Base-by-base conservation (phyloP, 495 filamentous ascomycete genomes). In the Aspergillus coremiiformis region DNA sequence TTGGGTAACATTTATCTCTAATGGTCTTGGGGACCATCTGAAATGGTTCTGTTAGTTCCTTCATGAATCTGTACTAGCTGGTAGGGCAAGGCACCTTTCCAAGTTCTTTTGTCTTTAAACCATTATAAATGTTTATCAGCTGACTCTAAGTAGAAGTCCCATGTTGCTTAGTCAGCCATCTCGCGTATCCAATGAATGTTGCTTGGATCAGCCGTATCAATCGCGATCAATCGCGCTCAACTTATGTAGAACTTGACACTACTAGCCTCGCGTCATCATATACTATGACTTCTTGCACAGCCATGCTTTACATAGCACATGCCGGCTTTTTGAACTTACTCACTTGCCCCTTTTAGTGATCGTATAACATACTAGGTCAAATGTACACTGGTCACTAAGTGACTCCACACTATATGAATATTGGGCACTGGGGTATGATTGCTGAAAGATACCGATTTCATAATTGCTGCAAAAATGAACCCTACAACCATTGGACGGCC, bases 401-500 rank as follows among this genome's bases (percentile, higher is more conserved):
- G 7, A 41, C 37, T 41, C 15, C 15, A 11, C 37, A 41, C 12
- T 21, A 6, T 2, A 41, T 41, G 5, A 10, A 21, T n/a, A 37
- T 37, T 2, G n/a, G 12, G 33, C 7, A 37, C 3, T 5, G 12
- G n/a, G 17, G 17, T n/a, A 37, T 11, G 14, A 19, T 15, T n/a
- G n/a, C 5, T 37, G 17, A n/a, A n/a, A 37, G 17, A 15, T 37
- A 37, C 33, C 4, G 6, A 37, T 35, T 3, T 12, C 3, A 15
- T 15, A 35, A 35, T 35, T 35, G n/a, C 32, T n/a, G 3, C 9
- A 19, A 35, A 4, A 11, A 66, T 66, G 64, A 60, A 68, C 29
- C 23, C 22, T 27, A 15, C 48, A 27, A 60, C 62, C 27, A 14
- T 57, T 23, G 70, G 68, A 44, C 55, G 69, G 15, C 68, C 70